Base-by-base conservation (phyloP, 495 filamentous ascomycete species). In the Aspergillus ellipticus region DNA sequence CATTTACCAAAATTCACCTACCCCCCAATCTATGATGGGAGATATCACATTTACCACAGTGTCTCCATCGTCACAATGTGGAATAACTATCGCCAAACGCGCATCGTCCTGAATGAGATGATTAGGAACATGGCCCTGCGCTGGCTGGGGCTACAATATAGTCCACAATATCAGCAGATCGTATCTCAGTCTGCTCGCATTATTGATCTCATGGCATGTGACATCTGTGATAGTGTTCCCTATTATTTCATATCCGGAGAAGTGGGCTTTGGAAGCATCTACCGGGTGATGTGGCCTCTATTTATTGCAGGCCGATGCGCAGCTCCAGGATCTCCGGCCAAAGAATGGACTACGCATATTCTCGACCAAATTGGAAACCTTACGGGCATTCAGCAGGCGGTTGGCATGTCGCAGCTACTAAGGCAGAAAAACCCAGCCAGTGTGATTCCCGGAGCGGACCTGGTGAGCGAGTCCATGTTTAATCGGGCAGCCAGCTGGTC, bases 171-270 rank as follows among this genome's bases (percentile, higher is more conserved):
- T 9, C 15, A 7, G 17, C n/a, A 39, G 24, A 17, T n/a, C 17
- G 11, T 15, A 15, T 15, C 3, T 24, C 51, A 45, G 17, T 43
- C 22, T 22, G 13, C 22, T 16, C 39, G 4, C 8, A 33, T 53
- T 26, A 20, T 41, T 4, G 37, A 24, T 10, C 22, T 31, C 22
- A 28, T 53, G 22, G 51, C 42, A 20, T 39, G 24, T 16, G 51
- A 53, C 11, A 53, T 53, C n/a, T 53, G 51, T n/a, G 41, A 39
- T 37, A 46, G 51, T 20, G 28, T 35, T 15, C 51, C 51, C 6
- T 53, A 43, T 31, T 28, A 45, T n/a, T n/a, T 46, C 6, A 31
- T 31, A 1, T 7, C n/a, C 24, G 28, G 26, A 2, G 19, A 41
- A 15, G 21, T 28, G 1, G 42, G 31, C 8, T 22, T 41, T 20